A percentile compares a stretch with the other conserved stretches of the same genome.
phyloP scores from a whole-genome alignment of 192 early-diverging fungal genomes.

The Kickxella alabastrina region DNA sequence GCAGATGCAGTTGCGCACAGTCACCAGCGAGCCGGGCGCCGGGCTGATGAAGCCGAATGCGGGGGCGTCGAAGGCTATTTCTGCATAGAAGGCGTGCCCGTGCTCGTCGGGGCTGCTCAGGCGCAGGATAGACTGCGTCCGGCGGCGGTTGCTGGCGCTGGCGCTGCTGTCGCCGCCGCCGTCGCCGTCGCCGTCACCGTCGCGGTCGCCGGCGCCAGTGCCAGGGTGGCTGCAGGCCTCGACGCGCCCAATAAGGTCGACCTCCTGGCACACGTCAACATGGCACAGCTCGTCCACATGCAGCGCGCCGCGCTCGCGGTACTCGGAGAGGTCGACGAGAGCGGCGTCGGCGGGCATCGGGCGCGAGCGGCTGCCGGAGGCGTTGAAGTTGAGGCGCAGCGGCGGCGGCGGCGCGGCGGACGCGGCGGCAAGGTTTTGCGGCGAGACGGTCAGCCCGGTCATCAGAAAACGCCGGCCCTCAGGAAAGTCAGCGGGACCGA shows the following conservation, averaged over 20 bases:
- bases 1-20: constrained; percentile 34
- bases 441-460: constrained; percentile 20
- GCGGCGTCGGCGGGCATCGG: constrained; percentile 15
- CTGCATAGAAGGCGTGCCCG: constrained; percentile 7
- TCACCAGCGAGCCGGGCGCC: constrained; percentile 11
- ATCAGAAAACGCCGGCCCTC: constrained; percentile 34
- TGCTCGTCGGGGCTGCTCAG: constrained; percentile 15
- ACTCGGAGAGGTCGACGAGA: constrained; percentile 19
- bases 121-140: constrained; percentile 16
- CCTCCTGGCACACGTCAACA: constrained; percentile 16
- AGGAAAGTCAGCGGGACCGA: constrained; percentile 17
- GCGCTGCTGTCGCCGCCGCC: too few species aligned
- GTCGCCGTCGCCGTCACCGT: too few species aligned
- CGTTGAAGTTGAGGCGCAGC: constrained; percentile 22
- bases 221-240: neutral
- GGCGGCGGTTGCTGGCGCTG: too few species aligned
- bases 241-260: constrained; percentile 27
- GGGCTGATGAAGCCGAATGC: constrained; percentile 19
- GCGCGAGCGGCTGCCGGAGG: constrained; percentile 5
- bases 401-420: neutral
- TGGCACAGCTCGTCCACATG: constrained; percentile 30
- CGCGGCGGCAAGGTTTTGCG: neutral
- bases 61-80: constrained; percentile 13
- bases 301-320: constrained; percentile 18
- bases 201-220: too few species aligned